These are phyloP conservation scores for Ceratocystis alfenasii DNA, from an alignment of 2,329 filamentous ascomycete genomes.

Conservation along the genomic window DNA sequence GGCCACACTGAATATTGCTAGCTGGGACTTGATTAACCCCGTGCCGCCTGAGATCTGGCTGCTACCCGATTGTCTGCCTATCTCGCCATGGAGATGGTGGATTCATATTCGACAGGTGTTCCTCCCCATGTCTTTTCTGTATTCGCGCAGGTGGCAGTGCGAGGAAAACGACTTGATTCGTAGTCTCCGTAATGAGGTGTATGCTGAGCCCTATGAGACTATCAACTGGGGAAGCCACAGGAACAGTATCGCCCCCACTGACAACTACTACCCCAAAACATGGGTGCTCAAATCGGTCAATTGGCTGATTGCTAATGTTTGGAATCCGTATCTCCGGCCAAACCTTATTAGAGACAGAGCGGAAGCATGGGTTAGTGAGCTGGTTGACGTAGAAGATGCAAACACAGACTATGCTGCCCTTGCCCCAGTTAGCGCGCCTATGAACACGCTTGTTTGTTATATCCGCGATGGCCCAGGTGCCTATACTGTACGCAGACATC, in stretches of 20 bases:
- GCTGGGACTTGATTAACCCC: slow-evolving; percentile 91
- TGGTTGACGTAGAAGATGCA: slow-evolving; percentile 81
- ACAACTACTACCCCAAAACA: slow-evolving; percentile 90
- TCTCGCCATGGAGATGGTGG: slow-evolving; percentile 94
- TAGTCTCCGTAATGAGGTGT: slow-evolving; percentile 67
- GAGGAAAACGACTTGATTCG: slow-evolving; percentile 63
- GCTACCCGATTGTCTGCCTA: slow-evolving; percentile 77
- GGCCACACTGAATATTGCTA: slow-evolving; percentile 64
- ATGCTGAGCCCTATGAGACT: slow-evolving; percentile 61
- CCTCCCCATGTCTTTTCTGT: slow-evolving; percentile 80
- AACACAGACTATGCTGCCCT: slow-evolving; percentile 82
- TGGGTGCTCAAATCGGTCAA: slow-evolving; percentile 71
- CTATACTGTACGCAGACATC: slow-evolving; percentile 59
- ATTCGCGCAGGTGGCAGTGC: slow-evolving; percentile 68
- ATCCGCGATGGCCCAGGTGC: slow-evolving; percentile 70
- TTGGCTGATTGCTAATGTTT: slow-evolving; percentile 66
- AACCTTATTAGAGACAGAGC: slow-evolving; percentile 55
- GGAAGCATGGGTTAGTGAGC: slow-evolving; percentile 68
- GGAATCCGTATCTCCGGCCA: slow-evolving; percentile 63
- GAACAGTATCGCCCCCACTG: slow-evolving; percentile 64
- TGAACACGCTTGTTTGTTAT: slow-evolving; percentile 83
- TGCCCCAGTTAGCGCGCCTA: slow-evolving; percentile 76
- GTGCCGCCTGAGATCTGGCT: slow-evolving; percentile 90
- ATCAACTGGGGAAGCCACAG: slow-evolving; percentile 69
- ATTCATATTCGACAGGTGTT: slow-evolving; percentile 98